Percentiles rank a stretch among this genome's conserved stretches.
Conservation (phyloP, 768 basidiomycete genomes). For the Tephrocybe sp. region DNA sequence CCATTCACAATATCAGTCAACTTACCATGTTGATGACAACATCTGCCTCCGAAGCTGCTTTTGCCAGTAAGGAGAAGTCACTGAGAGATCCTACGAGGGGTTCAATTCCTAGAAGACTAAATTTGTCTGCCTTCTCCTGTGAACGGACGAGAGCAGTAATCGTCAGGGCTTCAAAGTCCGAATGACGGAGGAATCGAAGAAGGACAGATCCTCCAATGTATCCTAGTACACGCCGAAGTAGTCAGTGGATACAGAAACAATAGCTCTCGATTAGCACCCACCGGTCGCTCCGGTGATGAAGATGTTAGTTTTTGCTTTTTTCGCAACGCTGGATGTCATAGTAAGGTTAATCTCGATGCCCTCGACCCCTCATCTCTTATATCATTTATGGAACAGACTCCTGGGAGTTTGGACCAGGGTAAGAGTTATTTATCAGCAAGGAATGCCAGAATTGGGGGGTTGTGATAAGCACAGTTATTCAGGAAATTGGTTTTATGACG, state of each 20-base stretch:
- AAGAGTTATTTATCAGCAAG: too few relatives aligned
- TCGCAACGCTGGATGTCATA: too few relatives aligned
- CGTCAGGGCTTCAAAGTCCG: constrained; percentile 31
- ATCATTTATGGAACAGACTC: too few relatives aligned
- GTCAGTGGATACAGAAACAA: not conserved
- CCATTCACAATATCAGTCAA: not conserved
- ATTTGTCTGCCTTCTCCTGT: constrained; percentile 41
- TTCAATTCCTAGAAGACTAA: constrained; percentile 33
- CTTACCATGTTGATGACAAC: constrained; percentile 12
- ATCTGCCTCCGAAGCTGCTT: constrained; percentile 44
- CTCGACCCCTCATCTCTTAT: not conserved
- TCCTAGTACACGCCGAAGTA: constrained; percentile 33
- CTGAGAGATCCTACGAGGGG: constrained; percentile 42
- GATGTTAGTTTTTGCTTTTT: constrained; percentile 11
- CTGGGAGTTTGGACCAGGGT: too few relatives aligned
- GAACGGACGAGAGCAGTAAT: constrained; percentile 46
- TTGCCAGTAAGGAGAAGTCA: constrained; percentile 39
- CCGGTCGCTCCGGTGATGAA: constrained; percentile 17
- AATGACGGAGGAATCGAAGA: constrained; percentile 36
- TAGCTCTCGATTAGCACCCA: not conserved
- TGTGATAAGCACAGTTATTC: too few relatives aligned
- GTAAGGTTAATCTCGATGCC: not conserved
- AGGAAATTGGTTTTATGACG: too few relatives aligned
- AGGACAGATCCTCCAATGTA: constrained; percentile 51
- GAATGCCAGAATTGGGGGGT: too few relatives aligned